Evolutionary conservation across 2,329 filamentous ascomycete species (phyloP).

Genomic region (Penicillium sp.): DNA sequence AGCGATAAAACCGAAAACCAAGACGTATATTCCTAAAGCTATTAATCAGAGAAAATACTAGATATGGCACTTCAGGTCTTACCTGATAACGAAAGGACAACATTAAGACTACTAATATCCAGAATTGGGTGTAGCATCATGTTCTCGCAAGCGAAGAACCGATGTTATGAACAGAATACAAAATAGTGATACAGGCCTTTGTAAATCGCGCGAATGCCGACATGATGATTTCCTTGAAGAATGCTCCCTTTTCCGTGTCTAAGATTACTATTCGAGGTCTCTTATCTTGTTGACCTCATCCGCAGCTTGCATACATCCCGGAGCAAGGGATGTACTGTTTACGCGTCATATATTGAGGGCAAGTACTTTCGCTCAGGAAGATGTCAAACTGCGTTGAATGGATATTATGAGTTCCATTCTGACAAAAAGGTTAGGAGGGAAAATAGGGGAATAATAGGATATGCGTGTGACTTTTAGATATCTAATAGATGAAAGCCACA

Average conservation of each 20-base stretch:
- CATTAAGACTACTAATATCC: conserved; percentile 37
- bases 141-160: background rate
- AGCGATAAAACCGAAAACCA: conserved; percentile 37
- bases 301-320: background rate
- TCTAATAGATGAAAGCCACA: background rate
- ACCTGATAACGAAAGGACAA: conserved; percentile 37
- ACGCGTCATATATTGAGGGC: background rate
- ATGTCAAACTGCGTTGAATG: background rate
- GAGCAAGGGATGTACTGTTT: background rate
- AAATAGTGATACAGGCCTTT: background rate
- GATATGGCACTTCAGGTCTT: conserved; percentile 3
- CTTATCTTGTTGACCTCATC: background rate
- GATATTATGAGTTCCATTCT: background rate
- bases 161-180: background rate
- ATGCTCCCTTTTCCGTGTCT: background rate
- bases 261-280: background rate
- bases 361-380: background rate
- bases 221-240: background rate
- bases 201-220: background rate
- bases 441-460: background rate
- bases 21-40: conserved; percentile 32
- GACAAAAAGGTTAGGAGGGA: background rate
- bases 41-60: conserved; percentile 11
- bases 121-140: conserved; percentile 39
- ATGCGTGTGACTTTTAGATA: background rate